Percentiles rank a stretch among this genome's conserved stretches.
Evolutionary conservation across 2,329 filamentous ascomycete genomes (phyloP).

Genomic region (Colletotrichum noveboracense): DNA sequence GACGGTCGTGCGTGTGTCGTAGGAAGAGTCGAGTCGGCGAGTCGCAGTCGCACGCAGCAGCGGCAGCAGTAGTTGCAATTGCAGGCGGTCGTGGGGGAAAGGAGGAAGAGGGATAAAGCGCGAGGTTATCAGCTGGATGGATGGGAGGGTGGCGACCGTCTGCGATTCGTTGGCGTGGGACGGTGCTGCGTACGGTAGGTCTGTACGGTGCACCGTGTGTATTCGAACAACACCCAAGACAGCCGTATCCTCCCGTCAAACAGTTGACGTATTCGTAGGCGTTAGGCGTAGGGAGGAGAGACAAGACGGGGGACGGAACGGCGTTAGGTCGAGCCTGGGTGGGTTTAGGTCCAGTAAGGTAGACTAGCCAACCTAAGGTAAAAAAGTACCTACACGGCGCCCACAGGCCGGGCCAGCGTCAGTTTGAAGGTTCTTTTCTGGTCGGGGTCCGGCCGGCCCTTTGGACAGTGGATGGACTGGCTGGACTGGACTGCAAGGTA

Average conservation of each 20-base stretch:
- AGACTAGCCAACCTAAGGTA: neutral
- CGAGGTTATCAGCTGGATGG: conserved; percentile 28
- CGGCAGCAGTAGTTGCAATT: neutral
- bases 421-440: neutral
- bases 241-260: neutral
- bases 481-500: neutral
- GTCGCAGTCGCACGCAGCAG: neutral
- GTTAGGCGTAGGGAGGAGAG: neutral
- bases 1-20: conserved; percentile 17
- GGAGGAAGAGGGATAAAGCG: conserved; percentile 24
- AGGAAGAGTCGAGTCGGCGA: neutral
- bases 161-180: conserved; percentile 13
- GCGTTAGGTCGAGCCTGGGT: neutral
- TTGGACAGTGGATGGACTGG: neutral
- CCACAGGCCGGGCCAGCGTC: conserved; percentile 3
- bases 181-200: neutral
- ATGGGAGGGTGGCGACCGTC: conserved; percentile 21
- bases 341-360: neutral
- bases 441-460: neutral
- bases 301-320: neutral
- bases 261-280: neutral
- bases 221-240: neutral
- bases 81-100: conserved; percentile 11
- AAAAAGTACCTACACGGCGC: neutral
- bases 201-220: neutral